Evolutionary conservation across 495 filamentous ascomycete genomes (phyloP).

Genomic region (Elaphomyces granulatus): DNA sequence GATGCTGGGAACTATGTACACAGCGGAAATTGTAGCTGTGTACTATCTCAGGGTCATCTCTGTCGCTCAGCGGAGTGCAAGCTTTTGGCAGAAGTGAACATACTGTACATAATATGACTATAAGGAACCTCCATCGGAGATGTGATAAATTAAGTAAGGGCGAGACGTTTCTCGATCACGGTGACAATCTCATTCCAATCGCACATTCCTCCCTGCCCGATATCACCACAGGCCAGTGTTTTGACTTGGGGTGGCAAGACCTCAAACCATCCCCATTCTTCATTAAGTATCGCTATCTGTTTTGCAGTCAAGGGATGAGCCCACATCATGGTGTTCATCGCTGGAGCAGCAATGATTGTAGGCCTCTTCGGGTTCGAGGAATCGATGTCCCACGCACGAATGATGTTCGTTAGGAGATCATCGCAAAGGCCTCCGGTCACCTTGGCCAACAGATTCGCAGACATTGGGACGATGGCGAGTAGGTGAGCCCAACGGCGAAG

Average conservation of each 20-base stretch:
- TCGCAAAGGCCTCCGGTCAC: constrained; percentile 43
- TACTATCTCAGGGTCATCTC: too few species aligned
- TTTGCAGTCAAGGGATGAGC: constrained; percentile 52
- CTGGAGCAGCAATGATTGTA: constrained; percentile 48
- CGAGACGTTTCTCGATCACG: constrained; percentile 30
- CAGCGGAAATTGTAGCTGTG: too few species aligned
- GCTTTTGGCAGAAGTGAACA: too few species aligned
- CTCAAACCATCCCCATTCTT: constrained; percentile 64
- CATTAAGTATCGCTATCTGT: constrained; percentile 45
- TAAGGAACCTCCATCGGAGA: too few species aligned
- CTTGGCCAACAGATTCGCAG: constrained; percentile 58
- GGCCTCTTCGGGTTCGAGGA: too few species aligned
- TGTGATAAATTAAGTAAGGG: too few species aligned
- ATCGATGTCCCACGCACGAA: constrained; percentile 66
- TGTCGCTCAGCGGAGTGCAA: too few species aligned
- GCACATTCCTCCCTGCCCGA: constrained; percentile 51
- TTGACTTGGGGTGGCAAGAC: constrained; percentile 42
- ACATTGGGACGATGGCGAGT: constrained; percentile 56
- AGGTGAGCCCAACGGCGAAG: constrained; percentile 55
- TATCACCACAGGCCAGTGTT: constrained; percentile 52
- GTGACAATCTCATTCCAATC: constrained; percentile 49
- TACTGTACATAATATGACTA: too few species aligned
- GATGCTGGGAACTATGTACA: too few species aligned
- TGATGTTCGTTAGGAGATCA: constrained; percentile 44
- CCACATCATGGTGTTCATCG: constrained; percentile 57